Evolutionary conservation across 768 basidiomycete genomes (phyloP).

Genomic region (Termitomyces sp.): DNA sequence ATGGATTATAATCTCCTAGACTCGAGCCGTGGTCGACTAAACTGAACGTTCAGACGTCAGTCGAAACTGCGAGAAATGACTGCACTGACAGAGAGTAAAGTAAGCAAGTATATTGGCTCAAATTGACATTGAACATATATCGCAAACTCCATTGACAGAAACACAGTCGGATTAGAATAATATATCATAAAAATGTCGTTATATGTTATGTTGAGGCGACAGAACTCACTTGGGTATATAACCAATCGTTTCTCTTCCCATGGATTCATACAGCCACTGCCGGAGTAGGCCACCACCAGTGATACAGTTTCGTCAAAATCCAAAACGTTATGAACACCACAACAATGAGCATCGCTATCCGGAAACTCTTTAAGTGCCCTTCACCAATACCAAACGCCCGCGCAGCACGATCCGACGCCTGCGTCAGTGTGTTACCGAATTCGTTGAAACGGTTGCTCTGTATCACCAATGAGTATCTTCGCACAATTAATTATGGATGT

Average conservation of each 20-base stretch:
- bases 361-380: constrained; percentile 65
- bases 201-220: neutral
- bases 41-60: neutral
- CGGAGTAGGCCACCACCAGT: constrained; percentile 39
- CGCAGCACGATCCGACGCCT: constrained; percentile 65
- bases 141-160: too few relatives aligned
- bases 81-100: neutral
- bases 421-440: constrained; percentile 57
- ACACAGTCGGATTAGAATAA: neutral
- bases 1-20: neutral
- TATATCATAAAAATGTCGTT: neutral
- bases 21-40: neutral
- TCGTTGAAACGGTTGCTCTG: constrained; percentile 62
- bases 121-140: too few relatives aligned
- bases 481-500: neutral
- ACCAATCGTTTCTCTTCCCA: neutral
- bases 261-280: constrained; percentile 1
- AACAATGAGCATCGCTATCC: constrained; percentile 61
- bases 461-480: neutral
- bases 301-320: constrained; percentile 47
- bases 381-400: constrained; percentile 71
- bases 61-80: neutral
- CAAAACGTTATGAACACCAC: constrained; percentile 52
- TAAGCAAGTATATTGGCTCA: neutral
- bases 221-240: constrained; percentile 8